Evolutionary conservation across 768 basidiomycete species (phyloP), one percentile per base, ranked within the genome.

Genomic region (Russula vinacea): DNA sequence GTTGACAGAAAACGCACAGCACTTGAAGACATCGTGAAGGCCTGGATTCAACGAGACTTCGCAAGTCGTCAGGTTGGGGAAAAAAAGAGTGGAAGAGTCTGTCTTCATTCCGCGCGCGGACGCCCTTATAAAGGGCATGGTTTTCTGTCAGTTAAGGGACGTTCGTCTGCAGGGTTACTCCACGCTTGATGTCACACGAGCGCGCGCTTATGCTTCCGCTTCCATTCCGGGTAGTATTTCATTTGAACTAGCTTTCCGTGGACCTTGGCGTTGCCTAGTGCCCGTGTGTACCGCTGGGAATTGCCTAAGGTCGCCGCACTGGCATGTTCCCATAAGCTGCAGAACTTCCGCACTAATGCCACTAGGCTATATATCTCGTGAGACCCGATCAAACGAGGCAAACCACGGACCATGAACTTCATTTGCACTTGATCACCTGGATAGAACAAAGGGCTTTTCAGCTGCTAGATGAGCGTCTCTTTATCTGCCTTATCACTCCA

Each of bases 171-270:
- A 7, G 3, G 2, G 44, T 3, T 24, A 50, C 32, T 8, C 16
- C 22, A 58, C 53, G 64, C 55, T 44, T 42, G 11, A 52, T 7
- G 29, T 52, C 58, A 56, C 19, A 56, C 63, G 5, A 3, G 26
- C 52, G 40, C 29, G 42, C 44, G 56, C 56, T 9, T 24, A n/a
- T 57, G 19, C 19, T 8, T n/a, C 19, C 56, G 4, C 11, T 22
- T 3, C 58, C 53, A 24, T n/a, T 58, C 45, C 9, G 11, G 39
- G 53, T 32, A 33, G 37, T 4, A 19, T 10, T 45, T 13, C 13
- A 37, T 29, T 39, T 4, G 35, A 6, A 11, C 22, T 35, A 35
- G 35, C 35, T 35, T 35, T 10, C 35, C 35, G 3, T 29, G 29
- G 29, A 44, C 19, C 19, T 44, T 44, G 19, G 9, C 44, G 45